Evolutionary conservation across 2,329 filamentous ascomycete genomes (phyloP).

Genomic region (Cordyceps cateniannulata): DNA sequence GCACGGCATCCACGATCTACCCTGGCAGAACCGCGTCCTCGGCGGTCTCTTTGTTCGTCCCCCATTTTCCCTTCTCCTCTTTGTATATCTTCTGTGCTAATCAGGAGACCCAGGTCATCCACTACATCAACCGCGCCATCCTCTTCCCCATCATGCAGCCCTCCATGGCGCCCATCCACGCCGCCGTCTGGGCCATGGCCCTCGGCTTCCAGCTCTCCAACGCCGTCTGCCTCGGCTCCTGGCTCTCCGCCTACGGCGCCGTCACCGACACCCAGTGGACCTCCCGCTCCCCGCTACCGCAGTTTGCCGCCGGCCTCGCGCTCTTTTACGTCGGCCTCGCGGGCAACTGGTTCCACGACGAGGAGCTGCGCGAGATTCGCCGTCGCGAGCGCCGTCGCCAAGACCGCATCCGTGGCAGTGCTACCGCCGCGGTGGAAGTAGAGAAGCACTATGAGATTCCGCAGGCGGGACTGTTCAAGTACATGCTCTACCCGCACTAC

Average conservation of each 20-base stretch:
- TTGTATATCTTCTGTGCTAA: slow-evolving; percentile 7
- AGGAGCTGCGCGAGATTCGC: slow-evolving; percentile 80
- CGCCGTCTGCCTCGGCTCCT: slow-evolving; percentile 68
- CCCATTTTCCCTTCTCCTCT: slow-evolving; percentile 8
- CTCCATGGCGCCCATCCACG: slow-evolving; percentile 86
- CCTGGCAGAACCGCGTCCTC: slow-evolving; percentile 73
- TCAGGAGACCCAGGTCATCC: slow-evolving; percentile 50
- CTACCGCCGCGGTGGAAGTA: slow-evolving; percentile 35
- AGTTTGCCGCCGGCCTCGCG: slow-evolving; percentile 58
- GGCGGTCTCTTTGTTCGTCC: slow-evolving; percentile 55
- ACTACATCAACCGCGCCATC: slow-evolving; percentile 87
- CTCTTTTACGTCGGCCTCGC: slow-evolving; percentile 72
- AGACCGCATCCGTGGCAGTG: slow-evolving; percentile 29
- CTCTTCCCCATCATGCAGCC: slow-evolving; percentile 78
- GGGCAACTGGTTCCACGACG: slow-evolving; percentile 84
- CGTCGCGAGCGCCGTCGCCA: slow-evolving; percentile 59
- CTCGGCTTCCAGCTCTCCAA: slow-evolving; percentile 74
- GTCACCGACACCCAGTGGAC: slow-evolving; percentile 49
- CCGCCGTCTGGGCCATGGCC: slow-evolving; percentile 58
- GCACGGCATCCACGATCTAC: slow-evolving; percentile 52
- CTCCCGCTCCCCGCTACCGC: slow-evolving; percentile 30
- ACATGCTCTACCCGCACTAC: slow-evolving; percentile 87
- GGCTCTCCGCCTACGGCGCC: slow-evolving; percentile 75
- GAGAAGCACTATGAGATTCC: slow-evolving; percentile 87
- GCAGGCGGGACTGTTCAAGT: slow-evolving; percentile 72